These are phyloP conservation scores for Russula vinacea DNA, from an alignment of 768 basidiomycete genomes.

Conservation along the genomic window DNA sequence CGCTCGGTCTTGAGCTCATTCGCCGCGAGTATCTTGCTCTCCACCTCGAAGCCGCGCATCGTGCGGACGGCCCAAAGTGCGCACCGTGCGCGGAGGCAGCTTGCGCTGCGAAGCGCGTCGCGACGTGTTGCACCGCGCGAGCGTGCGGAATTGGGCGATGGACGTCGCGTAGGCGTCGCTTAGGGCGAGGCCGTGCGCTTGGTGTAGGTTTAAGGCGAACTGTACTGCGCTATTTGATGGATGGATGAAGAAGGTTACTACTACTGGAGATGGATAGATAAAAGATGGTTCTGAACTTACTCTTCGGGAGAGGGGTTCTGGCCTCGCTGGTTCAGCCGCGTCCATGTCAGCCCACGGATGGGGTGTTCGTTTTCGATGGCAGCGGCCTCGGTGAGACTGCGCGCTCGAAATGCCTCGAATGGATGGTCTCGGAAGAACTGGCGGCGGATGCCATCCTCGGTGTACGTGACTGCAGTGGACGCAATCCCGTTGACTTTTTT, in stretches of 20 bases:
- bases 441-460: conserved; percentile 81
- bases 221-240: conserved; percentile 58
- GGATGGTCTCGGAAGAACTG: conserved; percentile 97
- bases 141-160: conserved; percentile 80
- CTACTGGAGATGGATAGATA: too few species aligned
- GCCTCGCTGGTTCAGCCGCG: conserved; percentile 72
- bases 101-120: conserved; percentile 67
- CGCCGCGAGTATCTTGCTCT: conserved; percentile 59
- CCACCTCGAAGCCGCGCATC: conserved; percentile 56
- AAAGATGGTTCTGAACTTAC: conserved; percentile 50
- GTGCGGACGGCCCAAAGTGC: conserved; percentile 58
- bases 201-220: conserved; percentile 76
- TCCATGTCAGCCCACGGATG: conserved; percentile 66
- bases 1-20: conserved; percentile 54
- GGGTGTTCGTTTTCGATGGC: conserved; percentile 54
- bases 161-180: conserved; percentile 78
- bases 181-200: conserved; percentile 58
- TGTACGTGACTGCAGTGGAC: conserved; percentile 62
- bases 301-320: conserved; percentile 86
- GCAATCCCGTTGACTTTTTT: conserved; percentile 22
- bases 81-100: conserved; percentile 80
- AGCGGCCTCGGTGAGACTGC: conserved; percentile 69
- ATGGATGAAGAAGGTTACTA: too few species aligned
- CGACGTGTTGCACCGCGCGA: conserved; percentile 83
- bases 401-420: conserved; percentile 87